Evolutionary conservation across 768 basidiomycete genomes (phyloP), one percentile per base, ranked within the genome.

Genomic region (Calocybe indica): DNA sequence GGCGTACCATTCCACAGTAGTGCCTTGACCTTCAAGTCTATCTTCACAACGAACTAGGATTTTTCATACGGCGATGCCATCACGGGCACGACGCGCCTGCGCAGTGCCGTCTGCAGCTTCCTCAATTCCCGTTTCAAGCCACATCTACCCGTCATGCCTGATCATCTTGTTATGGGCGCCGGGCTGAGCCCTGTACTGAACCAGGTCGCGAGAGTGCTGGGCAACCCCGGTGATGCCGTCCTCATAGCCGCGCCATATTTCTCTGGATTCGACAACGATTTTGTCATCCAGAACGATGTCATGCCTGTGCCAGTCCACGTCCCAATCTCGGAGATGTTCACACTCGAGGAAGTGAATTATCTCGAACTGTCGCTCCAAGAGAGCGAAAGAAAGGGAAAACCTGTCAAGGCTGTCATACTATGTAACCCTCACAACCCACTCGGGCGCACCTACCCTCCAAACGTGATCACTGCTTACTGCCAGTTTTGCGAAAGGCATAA

Each of bases 391-490:
- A 29, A 47, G 7, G 59, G 58, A 7, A 51, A 47, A 6, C 48
- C 43, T 11, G 52, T 63, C 44, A 51, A 54, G 29, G 62, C 57
- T 1, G 52, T 63, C n/a, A 40, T 65, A 6, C 47, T 65, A 2
- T 57, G 55, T 31, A 65, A 65, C 44, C 63, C 63, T 7, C 63
- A 65, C 51, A 65, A 65, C 37, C 63, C 62, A 3, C 51, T 59
- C 12, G 59, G 59, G 4, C 49, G 55, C n/a, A 48, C 49, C 9
- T 56, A 62, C 30, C 47, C 55, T 1, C 7, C 12, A 14, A 56
- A 61, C 1, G 53, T 58, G 11, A 46, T 65, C 28, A 36, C 52
- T 29, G 62, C 44, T 4, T 65, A 55, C 52, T 55, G 45, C 37
- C 30, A 14, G 22, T 47, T 53, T 40, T 38, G 37, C 14, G 55